phyloP scores from a whole-genome alignment of 768 basidiomycete genomes.

The Rhodotorula kratochvilovae region DNA sequence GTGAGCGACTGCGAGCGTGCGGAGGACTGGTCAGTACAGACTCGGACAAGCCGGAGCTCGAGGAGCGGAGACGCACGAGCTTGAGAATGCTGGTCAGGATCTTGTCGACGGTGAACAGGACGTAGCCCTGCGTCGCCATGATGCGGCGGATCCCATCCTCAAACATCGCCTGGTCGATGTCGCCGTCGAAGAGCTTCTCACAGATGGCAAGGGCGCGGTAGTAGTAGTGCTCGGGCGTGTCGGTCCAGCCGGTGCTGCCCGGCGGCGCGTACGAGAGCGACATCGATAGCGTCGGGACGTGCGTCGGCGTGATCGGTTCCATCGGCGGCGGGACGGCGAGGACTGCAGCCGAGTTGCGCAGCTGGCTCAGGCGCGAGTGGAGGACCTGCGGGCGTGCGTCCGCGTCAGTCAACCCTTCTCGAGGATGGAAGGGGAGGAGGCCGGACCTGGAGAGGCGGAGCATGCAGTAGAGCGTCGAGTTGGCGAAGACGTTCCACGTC shows the following conservation, averaged over 20 bases:
- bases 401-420: no score
- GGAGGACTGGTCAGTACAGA: no score
- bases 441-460: slow-evolving; percentile 77
- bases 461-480: slow-evolving; percentile 87
- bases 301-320: slow-evolving; percentile 26
- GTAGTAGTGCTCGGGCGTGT: slow-evolving; percentile 66
- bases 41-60: neutral
- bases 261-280: slow-evolving; percentile 49
- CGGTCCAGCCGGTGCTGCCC: slow-evolving; percentile 17
- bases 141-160: slow-evolving; percentile 95
- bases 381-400: slow-evolving; percentile 59
- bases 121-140: slow-evolving; percentile 86
- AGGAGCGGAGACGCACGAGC: slow-evolving; percentile 59
- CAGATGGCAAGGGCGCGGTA: slow-evolving; percentile 81
- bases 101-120: slow-evolving; percentile 90
- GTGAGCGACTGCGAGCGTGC: slow-evolving; percentile 65
- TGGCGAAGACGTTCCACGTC: slow-evolving; percentile 64
- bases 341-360: slow-evolving; percentile 57
- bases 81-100: slow-evolving; percentile 82
- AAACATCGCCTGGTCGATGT: slow-evolving; percentile 83
- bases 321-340: slow-evolving; percentile 29
- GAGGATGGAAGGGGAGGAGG: neutral
- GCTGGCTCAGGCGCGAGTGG: slow-evolving; percentile 77
- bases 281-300: slow-evolving; percentile 62
- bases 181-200: slow-evolving; percentile 88